Evolutionary conservation across 75 land plant species (phyloP).

Genomic region (Picea sitchensis): DNA sequence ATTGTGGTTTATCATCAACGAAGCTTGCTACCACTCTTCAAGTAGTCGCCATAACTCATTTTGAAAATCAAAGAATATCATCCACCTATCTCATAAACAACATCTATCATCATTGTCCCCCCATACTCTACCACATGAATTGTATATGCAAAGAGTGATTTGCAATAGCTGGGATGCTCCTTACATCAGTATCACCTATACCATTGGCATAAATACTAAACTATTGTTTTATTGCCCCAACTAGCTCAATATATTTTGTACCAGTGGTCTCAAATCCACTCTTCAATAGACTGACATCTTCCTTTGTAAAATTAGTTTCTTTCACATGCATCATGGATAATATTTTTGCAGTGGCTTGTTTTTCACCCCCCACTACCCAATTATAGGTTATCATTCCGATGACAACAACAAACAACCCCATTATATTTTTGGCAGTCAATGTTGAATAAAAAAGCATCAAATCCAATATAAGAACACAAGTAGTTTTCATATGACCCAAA

Average conservation of each 20-base stretch:
- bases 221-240: background rate
- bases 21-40: background rate
- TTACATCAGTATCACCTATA: background rate
- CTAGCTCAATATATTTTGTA: slow-evolving; percentile 16
- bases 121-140: background rate
- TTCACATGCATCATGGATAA: background rate
- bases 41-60: background rate
- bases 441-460: slow-evolving; percentile 64
- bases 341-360: slow-evolving; percentile 23
- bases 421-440: slow-evolving; percentile 51
- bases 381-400: slow-evolving; percentile 69
- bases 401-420: slow-evolving; percentile 63
- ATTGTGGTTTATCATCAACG: background rate
- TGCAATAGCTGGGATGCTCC: background rate
- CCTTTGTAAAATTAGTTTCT: slow-evolving; percentile 9
- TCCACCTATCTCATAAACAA: background rate
- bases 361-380: slow-evolving; percentile 45
- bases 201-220: background rate
- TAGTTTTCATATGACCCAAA: slow-evolving; percentile 83
- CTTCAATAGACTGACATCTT: slow-evolving; percentile 30
- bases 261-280: slow-evolving; percentile 5
- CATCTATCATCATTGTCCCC: background rate
- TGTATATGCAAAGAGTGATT: background rate
- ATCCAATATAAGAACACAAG: slow-evolving; percentile 61
- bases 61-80: background rate